phyloP scores from a whole-genome alignment of 2,329 filamentous ascomycete genomes.

The Penicillium freii region DNA sequence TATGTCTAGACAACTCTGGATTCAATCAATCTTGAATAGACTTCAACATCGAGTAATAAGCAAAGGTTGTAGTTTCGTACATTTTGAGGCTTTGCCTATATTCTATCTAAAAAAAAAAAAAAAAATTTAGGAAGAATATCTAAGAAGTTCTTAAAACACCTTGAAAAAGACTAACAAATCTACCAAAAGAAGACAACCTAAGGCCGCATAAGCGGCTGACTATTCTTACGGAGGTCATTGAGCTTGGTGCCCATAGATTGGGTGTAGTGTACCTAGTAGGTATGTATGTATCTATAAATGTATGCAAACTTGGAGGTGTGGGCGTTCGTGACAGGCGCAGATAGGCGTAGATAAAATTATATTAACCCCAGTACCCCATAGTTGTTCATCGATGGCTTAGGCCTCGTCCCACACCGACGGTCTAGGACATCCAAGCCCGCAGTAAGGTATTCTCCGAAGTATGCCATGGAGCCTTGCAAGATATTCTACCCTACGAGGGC shows the following conservation, averaged over 20 bases:
- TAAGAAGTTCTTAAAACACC: no score
- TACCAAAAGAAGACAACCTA: neutral
- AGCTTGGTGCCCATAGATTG: no score
- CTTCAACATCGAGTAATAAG: neutral
- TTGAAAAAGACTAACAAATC: no score
- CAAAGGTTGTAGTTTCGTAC: neutral
- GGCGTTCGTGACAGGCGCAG: neutral
- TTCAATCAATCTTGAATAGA: conserved; percentile 5
- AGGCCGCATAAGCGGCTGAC: neutral
- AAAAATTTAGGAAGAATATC: no score
- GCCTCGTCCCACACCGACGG: neutral
- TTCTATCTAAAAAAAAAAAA: neutral
- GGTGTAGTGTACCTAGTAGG: no score
- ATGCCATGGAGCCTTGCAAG: neutral
- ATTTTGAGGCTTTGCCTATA: neutral
- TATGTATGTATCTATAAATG: no score
- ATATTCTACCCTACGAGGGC: conserved; percentile 4
- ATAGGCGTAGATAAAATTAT: neutral
- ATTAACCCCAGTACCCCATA: neutral
- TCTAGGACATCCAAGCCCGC: conserved; percentile 1
- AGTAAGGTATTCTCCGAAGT: neutral
- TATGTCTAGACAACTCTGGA: conserved; percentile 2
- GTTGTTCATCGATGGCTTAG: neutral
- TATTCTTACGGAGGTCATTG: no score
- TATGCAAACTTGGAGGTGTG: neutral